Percentiles rank a stretch among this genome's conserved stretches.
phyloP scores from a whole-genome alignment of 257 asterid genomes.

The Solanum phureja region DNA sequence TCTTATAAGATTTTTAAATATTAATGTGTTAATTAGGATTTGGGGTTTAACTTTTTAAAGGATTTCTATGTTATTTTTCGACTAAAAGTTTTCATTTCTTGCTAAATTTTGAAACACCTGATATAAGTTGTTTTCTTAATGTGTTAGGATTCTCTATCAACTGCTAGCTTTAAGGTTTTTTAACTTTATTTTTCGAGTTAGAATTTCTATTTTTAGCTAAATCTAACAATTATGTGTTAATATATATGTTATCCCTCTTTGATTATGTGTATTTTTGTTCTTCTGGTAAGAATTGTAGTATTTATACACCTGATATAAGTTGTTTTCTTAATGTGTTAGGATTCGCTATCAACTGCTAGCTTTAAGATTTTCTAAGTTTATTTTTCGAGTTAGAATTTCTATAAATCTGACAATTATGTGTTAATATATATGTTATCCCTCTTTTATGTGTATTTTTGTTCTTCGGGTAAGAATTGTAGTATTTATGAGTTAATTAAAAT shows the following conservation, averaged over 20 bases:
- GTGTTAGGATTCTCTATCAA: neutral
- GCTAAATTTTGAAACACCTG: neutral
- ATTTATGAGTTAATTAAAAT: too few relatives aligned
- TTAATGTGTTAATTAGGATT: neutral
- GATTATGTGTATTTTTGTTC: neutral
- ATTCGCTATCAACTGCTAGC: neutral
- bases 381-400: too few relatives aligned
- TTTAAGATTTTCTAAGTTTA: neutral
- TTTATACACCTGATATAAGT: too few relatives aligned
- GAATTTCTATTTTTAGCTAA: too few relatives aligned
- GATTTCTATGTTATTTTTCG: neutral
- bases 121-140: neutral
- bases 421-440: neutral
- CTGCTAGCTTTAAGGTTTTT: neutral
- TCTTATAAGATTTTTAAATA: neutral
- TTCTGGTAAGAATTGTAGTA: too few relatives aligned
- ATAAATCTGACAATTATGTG: neutral
- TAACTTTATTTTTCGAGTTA: neutral
- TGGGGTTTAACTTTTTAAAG: neutral
- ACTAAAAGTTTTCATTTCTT: neutral
- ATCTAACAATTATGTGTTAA: neutral
- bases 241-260: neutral
- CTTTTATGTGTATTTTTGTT: neutral
- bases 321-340: neutral
- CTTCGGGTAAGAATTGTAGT: too few relatives aligned